Evolutionary conservation across 2,329 filamentous ascomycete species (phyloP), one percentile per base, ranked within the genome.

Genomic region (Capronia americana): DNA sequence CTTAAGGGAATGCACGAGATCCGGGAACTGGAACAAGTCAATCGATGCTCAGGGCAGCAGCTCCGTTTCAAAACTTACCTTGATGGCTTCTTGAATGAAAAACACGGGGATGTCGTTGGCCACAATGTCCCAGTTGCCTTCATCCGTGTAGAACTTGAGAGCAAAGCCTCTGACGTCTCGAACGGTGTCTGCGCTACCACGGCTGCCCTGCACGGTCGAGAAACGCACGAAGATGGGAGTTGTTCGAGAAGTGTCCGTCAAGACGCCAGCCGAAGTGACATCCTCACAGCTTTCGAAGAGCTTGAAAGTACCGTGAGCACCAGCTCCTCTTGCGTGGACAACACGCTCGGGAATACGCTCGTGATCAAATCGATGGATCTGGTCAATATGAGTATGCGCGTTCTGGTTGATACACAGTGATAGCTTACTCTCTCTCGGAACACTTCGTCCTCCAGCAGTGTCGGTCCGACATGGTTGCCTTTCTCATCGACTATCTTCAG

Each of bases 121-220:
- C 2, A 91, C 87, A 32, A 91, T 81, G 69, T 92, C 90, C 87
- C 88, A 92, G 71, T 91, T 92, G 3, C 90, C 91, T 73, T 93
- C 90, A 0, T 90, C 80, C 0, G 91, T 93, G 75, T 93, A 93
- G 73, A 92, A 88, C 77, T 92, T 92, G 69, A 92, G 78, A 0
- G 91, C 90, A 69, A 94, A 95, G 1, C 92, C 91, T 44, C 91
- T 87, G 1, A 93, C 90, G 80, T 95, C 91, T n/a, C 92, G 86
- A 0, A 93, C 91, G 0, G 90, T 93, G 75, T 95, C 92, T 5
- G 91, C 90, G 59, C 88, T 91, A 12, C 91, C 92, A 38, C 88
- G 85, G 74, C 87, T 91, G 6, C 90, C 90, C 1, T 91, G 83
- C 0, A 92, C 91, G 0, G 92, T 94, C 0, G 91, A 94, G 77